A percentile compares a stretch with the other conserved stretches of the same genome.
These are phyloP conservation scores for Neoboletus brunneissimus DNA, from an alignment of 768 basidiomycete genomes.

Conservation along the genomic window DNA sequence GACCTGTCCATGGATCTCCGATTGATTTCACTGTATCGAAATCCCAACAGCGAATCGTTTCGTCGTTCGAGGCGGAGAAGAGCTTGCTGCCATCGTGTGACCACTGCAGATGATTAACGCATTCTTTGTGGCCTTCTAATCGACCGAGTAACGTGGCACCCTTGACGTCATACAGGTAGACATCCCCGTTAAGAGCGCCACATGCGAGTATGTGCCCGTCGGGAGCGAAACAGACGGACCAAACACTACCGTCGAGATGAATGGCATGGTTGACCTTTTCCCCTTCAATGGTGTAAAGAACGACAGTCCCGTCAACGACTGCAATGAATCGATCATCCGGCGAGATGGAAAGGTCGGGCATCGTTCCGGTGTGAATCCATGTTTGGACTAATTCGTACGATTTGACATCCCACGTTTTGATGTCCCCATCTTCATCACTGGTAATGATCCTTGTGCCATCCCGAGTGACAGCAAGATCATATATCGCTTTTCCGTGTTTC, in stretches of 20 bases:
- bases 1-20: slow-evolving; percentile 12
- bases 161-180: not conserved
- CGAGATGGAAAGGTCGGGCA: not conserved
- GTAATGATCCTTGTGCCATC: slow-evolving; percentile 1
- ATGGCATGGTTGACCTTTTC: not conserved
- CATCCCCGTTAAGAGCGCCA: no score
- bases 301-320: not conserved
- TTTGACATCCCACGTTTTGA: slow-evolving; percentile 1
- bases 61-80: not conserved
- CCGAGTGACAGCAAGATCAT: no score
- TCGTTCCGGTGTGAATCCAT: not conserved
- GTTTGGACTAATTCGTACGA: not conserved
- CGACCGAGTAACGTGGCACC: no score
- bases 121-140: no score
- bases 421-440: not conserved
- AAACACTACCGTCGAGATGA: no score
- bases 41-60: slow-evolving; percentile 10
- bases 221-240: not conserved
- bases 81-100: not conserved
- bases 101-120: not conserved
- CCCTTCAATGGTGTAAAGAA: not conserved
- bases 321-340: not conserved
- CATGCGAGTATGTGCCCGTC: slow-evolving; percentile 2
- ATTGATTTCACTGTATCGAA: not conserved
- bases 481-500: no score